Percentiles rank a stretch among this genome's conserved stretches.
Evolutionary conservation across 306 rosid genomes (phyloP).

Genomic region (Castanospermum australe): DNA sequence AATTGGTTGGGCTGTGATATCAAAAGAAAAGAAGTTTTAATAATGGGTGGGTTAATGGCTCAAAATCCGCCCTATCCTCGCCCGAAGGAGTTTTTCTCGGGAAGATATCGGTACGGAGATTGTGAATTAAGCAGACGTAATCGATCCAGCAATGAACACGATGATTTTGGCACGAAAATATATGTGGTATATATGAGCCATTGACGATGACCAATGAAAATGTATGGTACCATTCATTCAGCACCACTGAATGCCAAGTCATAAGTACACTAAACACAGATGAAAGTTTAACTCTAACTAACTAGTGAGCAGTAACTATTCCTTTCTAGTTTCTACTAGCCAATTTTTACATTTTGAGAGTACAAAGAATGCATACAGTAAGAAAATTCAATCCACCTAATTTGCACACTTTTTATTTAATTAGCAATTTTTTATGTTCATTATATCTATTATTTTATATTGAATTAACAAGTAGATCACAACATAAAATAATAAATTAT

Average conservation of each 20-base stretch:
- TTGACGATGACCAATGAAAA: constrained; percentile 22
- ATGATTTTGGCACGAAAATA: constrained; percentile 30
- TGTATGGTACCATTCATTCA: background rate
- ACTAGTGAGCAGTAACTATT: no score
- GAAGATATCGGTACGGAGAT: background rate
- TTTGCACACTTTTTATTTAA: no score
- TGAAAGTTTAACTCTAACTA: background rate
- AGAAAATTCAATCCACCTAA: background rate
- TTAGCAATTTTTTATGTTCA: no score
- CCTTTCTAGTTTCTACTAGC: no score
- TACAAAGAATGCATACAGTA: background rate
- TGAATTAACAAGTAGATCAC: background rate
- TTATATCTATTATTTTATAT: background rate
- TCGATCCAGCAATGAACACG: background rate
- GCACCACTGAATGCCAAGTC: background rate
- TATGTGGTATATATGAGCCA: background rate
- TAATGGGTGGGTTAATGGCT: background rate
- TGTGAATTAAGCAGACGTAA: background rate
- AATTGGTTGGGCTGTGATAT: background rate
- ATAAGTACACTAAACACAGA: background rate
- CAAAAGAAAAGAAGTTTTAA: background rate
- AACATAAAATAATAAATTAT: background rate
- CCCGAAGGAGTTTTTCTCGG: background rate
- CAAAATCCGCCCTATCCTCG: background rate
- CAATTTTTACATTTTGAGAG: no score